Evolutionary conservation across 352 stramenopile species (phyloP), one percentile per base, ranked within the genome.

Genomic region (Phytophthora pinifolia): DNA sequence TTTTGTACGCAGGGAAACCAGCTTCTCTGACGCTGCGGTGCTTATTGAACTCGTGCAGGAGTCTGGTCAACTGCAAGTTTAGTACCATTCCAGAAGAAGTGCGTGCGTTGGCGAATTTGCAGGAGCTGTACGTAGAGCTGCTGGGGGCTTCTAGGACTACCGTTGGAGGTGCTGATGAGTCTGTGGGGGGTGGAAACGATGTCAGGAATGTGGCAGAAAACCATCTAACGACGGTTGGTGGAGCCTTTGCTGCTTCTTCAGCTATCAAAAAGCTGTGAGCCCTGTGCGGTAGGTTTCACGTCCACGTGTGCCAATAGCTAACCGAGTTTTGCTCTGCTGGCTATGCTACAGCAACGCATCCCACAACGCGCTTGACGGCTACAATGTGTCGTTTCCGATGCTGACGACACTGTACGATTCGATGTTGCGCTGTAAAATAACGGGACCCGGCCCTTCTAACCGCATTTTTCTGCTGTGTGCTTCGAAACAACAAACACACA

Each of bases 171-270:
- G 32, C 49, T 54, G 18, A 54, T 14, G 9, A 32, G 38, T 46
- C 17, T 63, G 29, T 54, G 17, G 34, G 32, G 33, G 22, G 13
- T 39, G 34, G 15, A 29, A 5, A 33, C 15, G 22, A 30, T 18
- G 38, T 10, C 45, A 88, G 78, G 30, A 83, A 80, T 54, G 20
- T 88, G 38, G 71, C 73, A 17, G 54, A 55, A 31, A 88, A 88
- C 46, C 32, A 58, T 39, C 50, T 88, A 46, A 54, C 54, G 27
- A 45, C 33, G 2, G 54, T 79, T n/a, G 63, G 65, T 46, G 65
- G 55, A 15, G 46, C 27, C 5, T 69, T 86, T 48, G 51, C 48
- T 3, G 58, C 75, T 4, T 62, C 65, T 9, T 37, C 38, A 17
- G 53, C 55, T 9, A 62, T 86, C 18, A 74, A 56, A 3, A 58